Evolutionary conservation across 345 rosid genomes (phyloP), one percentile per base, ranked within the genome.

Genomic region (Lumnitzera racemosa): DNA sequence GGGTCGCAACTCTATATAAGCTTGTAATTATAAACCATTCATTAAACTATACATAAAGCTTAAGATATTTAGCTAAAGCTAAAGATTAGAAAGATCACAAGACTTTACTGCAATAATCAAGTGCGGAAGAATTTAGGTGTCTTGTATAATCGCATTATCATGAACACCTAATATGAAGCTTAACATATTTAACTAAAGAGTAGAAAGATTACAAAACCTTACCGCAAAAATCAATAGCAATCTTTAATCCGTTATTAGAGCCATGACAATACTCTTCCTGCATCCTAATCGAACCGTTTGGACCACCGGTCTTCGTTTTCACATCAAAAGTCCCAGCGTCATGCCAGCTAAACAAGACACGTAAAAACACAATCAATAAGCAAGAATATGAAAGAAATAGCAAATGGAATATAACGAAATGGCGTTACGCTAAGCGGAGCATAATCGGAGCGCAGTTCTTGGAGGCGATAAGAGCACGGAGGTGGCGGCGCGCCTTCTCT

Each of bases 381-480:
- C 43, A 41, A 29, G 14, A 61, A 24, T 11, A 6, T n/a, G 13
- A 47, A 15, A 53, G 59, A 46, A 31, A 50, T n/a, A 47, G 15
- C 11, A 12, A 53, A 9, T 48, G 15, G 23, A 12, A 66, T 41
- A 12, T 23, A 59, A 51, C 49, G 15, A 6, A 54, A n/a, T 55
- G 31, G 61, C 47, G 41, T 53, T 79, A 92, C 96, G 98, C 98
- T 63, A 89, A 76, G 66, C 98, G 90, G 52, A 92, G 94, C 97
- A 89, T 89, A 75, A 89, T 87, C 10, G 98, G 98, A 76, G 96
- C 96, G 62, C 96, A 89, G 77, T 83, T 83, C 78, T 81, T 87
- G 76, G 11, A 64, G 20, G 97, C 81, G 78, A 89, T 89, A 67
- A 92, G 80, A 25, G 96, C 85, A 23, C 97, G 97, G 67, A 89